Base-by-base conservation (phyloP, 306 rosid species). In the Canavalia ensiformis region DNA sequence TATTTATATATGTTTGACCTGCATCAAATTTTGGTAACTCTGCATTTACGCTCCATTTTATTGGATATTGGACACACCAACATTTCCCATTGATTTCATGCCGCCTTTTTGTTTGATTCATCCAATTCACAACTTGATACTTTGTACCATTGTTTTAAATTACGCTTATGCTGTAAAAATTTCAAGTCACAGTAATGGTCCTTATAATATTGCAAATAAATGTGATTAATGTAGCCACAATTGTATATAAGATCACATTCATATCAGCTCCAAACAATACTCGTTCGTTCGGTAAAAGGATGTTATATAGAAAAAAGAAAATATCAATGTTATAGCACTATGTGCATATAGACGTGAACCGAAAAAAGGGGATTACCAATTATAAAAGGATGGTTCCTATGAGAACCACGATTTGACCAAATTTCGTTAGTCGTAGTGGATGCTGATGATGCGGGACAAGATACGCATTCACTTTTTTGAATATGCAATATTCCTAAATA, bases 1-100 rank as follows among this genome's bases (percentile, higher is more conserved):
- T 18, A 18, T 18, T 1, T 83, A 10, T 72, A 56, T 66, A n/a
- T 28, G 74, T 65, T 83, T 78, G 76, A 74, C 74, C 42, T 58
- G 7, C 71, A 54, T 39, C 37, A 78, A 74, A 8, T 46, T 55
- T 25, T 30, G 66, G 66, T 66, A 56, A 2, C 41, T 25, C 6
- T 55, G 72, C 83, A 65, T 54, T 78, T 52, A 65, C 4, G 18
- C 3, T 28, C 30, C 18, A 79, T 57, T 69, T 33, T 0, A 57
- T 79, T 56, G 83, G 76, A 0, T 31, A n/a, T 5, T 0, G 13
- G 11, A 58, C 30, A 55, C 7, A 70, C 45, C 34, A 47, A n/a
- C 33, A 39, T 60, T 58, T 79, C 2, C 3, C 35, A 60, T 62
- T 39, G 0, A 51, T 72, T 13, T 31, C 6, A 5, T 51, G 79